Conservation (phyloP, 164 flowering plant species). For the Vitis vinifera region ASM3070453v1 NC_081810.1:3422501-3423000, state of each 20-base stretch:
- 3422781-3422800: background rate
- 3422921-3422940: background rate
- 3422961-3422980: constrained; percentile 79
- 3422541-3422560: background rate
- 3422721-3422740: constrained; percentile 41
- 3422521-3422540: no score
- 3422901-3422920: constrained; percentile 3
- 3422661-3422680: constrained; percentile 2
- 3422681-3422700: background rate
- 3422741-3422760: constrained; percentile 43
- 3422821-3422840: background rate
- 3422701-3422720: background rate
- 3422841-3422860: constrained; percentile 3
- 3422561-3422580: constrained; percentile 14
- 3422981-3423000: constrained; percentile 65
- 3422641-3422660: constrained; percentile 6
- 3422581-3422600: constrained; percentile 8
- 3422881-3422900: constrained; percentile 10
- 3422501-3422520: no score
- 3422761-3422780: background rate
- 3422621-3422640: constrained; percentile 8
- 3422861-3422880: background rate
- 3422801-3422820: background rate
- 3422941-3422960: constrained; percentile 42
- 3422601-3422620: constrained; percentile 13